Conservation (phyloP, 73 alveolate species). For the Tetrahymena borealis region DNA sequence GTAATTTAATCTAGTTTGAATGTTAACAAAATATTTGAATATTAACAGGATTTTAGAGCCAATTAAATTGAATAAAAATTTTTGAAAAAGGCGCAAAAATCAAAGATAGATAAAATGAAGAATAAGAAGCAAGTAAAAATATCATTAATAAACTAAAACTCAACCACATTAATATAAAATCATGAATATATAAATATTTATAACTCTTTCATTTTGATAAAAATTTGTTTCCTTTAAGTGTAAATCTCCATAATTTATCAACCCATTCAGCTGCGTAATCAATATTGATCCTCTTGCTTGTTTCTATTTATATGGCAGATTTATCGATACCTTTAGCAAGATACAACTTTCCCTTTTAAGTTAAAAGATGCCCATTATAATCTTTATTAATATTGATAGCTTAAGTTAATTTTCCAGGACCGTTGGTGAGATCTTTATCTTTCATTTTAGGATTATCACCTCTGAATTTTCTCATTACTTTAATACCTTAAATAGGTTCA, state of each 20-base stretch:
- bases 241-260: conserved; percentile 25
- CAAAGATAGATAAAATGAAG: too few relatives aligned
- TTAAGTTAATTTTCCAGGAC: neutral
- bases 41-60: too few relatives aligned
- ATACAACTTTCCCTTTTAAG: neutral
- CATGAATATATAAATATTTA: neutral
- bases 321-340: neutral
- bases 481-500: neutral
- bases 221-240: conserved; percentile 14
- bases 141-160: too few relatives aligned
- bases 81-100: too few relatives aligned
- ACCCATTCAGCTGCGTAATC: conserved; percentile 24
- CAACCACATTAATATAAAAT: neutral
- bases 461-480: neutral
- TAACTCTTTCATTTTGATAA: neutral
- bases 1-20: too few relatives aligned
- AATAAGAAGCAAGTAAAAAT: too few relatives aligned
- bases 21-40: too few relatives aligned
- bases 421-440: neutral
- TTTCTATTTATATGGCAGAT: neutral
- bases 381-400: neutral
- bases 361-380: neutral
- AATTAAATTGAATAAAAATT: too few relatives aligned
- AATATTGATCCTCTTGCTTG: conserved; percentile 2
- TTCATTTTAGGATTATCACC: neutral